Evolutionary conservation across 129 eudicot species (phyloP), one percentile per base, ranked within the genome.

Genomic region (Apium graveolens): DNA sequence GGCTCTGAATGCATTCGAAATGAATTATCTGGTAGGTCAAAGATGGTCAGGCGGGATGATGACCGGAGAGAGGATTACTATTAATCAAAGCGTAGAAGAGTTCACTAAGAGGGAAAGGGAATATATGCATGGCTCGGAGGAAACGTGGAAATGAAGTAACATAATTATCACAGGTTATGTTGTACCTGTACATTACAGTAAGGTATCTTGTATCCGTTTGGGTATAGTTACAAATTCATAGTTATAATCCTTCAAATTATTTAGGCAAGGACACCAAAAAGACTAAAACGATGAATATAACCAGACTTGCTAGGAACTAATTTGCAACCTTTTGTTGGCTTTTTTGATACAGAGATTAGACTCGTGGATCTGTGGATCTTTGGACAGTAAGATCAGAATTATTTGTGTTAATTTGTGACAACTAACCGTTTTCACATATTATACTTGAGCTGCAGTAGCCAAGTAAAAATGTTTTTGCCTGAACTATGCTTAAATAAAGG

Each of bases 281-380:
- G 74, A 73, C 78, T 78, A 57, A n/a, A 57, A 57, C 6, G 7
- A 65, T 31, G 18, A 31, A 29, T 77, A 77, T 55, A 80, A 49
- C 55, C 79, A 77, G 87, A 80, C 46, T 75, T 72, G 78, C 77
- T 87, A 81, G 82, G 80, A 73, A 83, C 89, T 87, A 86, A 84
- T 77, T 79, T 85, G 72, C 74, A 70, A 83, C 73, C 77, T 85
- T 83, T 60, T 87, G 81, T 84, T 90, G 88, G 90, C 78, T 86
- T 84, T 85, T 78, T 77, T 84, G 91, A 65, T 83, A 87, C 91
- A 92, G 96, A 90, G 83, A 46, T 71, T 83, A 82, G 87, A 80
- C 80, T 78, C 81, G 87, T 79, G 77, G 84, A 84, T 88, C 84
- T 88, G 87, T 79, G 77, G 84, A 84, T 88, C 84, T 88, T 87